Conservation (phyloP, 2,329 filamentous ascomycete genomes). For the Dryadomyces quercivorus region DNA sequence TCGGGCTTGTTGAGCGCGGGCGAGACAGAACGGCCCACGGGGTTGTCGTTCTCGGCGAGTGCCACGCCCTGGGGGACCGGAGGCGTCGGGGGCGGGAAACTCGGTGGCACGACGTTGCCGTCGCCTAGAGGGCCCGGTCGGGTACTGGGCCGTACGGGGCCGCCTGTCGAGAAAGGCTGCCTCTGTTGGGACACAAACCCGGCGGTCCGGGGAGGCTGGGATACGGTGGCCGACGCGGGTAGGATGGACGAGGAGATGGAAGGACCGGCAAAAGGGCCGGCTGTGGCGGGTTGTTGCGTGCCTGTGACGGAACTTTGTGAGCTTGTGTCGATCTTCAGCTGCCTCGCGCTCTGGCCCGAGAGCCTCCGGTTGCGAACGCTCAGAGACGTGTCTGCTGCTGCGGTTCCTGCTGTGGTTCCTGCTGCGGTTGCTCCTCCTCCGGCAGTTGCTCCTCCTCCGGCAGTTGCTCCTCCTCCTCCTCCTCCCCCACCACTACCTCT, state of each 20-base stretch:
- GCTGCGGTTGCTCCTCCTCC: too few relatives aligned
- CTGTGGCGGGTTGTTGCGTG: constrained; percentile 2
- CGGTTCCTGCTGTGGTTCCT: too few relatives aligned
- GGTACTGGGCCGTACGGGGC: constrained; percentile 18
- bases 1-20: constrained; percentile 30
- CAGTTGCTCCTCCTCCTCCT: too few relatives aligned
- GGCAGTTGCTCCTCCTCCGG: too few relatives aligned
- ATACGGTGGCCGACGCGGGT: constrained; percentile 5
- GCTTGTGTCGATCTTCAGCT: constrained; percentile 77
- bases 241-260: neutral
- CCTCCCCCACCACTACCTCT: neutral
- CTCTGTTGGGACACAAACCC: constrained; percentile 28
- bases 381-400: constrained; percentile 11
- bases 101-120: constrained; percentile 16
- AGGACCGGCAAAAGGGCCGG: neutral
- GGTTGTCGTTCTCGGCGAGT: constrained; percentile 16
- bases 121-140: constrained; percentile 7
- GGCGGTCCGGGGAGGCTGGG: constrained; percentile 18
- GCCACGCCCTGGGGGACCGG: constrained; percentile 18
- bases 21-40: constrained; percentile 32
- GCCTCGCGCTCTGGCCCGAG: constrained; percentile 68
- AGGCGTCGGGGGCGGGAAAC: constrained; percentile 19
- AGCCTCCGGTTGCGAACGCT: constrained; percentile 65
- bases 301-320: constrained; percentile 18
- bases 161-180: constrained; percentile 25